These are phyloP conservation scores for Aspergillus avenaceus DNA, from an alignment of 495 filamentous ascomycete genomes.

Conservation along the genomic window DNA sequence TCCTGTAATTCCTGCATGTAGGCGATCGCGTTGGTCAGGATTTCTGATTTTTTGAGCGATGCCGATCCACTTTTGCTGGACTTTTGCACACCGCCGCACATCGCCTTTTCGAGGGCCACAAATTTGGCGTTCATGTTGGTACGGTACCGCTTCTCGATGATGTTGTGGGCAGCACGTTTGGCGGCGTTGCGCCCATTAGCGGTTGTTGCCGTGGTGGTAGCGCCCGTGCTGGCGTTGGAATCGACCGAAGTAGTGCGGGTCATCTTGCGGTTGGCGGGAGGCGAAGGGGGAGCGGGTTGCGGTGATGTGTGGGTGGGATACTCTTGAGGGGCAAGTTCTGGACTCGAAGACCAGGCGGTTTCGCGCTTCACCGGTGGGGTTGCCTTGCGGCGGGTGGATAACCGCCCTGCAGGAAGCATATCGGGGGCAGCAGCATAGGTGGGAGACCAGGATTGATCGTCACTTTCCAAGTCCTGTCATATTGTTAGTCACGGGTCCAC, in stretches of 20 bases:
- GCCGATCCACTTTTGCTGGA: conserved; percentile 24
- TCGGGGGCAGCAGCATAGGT: conserved; percentile 8
- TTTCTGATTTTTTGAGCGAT: conserved; percentile 48
- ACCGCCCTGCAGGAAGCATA: conserved; percentile 10
- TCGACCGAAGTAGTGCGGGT: conserved; percentile 28
- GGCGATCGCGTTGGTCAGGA: conserved; percentile 66
- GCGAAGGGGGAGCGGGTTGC: conserved; percentile 14
- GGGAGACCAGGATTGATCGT: conserved; percentile 37
- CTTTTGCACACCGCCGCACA: conserved; percentile 27
- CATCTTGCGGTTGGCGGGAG: conserved; percentile 21
- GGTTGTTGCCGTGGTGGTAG: conserved; percentile 11
- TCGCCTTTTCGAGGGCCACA: conserved; percentile 38
- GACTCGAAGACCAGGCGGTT: conserved; percentile 31
- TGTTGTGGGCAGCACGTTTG: conserved; percentile 50
- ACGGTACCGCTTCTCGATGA: conserved; percentile 50
- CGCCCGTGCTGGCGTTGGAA: conserved; percentile 21
- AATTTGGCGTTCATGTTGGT: conserved; percentile 54
- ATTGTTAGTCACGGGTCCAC: conserved; percentile 3
- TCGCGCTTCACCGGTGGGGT: conserved; percentile 1
- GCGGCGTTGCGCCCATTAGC: conserved; percentile 36
- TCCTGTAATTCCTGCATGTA: conserved; percentile 57
- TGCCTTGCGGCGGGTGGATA: conserved; percentile 13
- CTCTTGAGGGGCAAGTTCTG: conserved; percentile 30
- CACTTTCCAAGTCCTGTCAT: conserved; percentile 38
- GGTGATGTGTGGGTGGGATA: conserved; percentile 8